These are phyloP conservation scores for Pseudocercospora cruenta DNA, from an alignment of 2,329 filamentous ascomycete genomes.

Conservation along the genomic window DNA sequence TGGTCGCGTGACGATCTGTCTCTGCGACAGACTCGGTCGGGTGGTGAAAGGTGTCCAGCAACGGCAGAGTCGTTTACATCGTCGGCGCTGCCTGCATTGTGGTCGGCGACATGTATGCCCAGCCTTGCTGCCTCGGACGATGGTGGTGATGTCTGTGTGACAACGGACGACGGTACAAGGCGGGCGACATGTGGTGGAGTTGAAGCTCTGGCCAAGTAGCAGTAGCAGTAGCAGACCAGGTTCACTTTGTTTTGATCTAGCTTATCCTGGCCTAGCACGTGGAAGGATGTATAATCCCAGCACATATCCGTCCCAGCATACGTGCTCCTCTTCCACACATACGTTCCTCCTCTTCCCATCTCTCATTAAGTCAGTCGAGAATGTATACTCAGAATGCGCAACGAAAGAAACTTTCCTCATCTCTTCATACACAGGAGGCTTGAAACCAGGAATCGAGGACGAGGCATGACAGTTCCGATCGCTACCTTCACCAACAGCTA, in stretches of 20 bases:
- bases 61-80: background rate
- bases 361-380: too few species aligned
- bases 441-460: too few species aligned
- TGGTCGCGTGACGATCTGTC: slow-evolving; percentile 22
- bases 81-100: background rate
- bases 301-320: too few species aligned
- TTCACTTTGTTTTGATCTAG: background rate
- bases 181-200: background rate
- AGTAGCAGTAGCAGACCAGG: background rate
- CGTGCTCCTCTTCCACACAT: too few species aligned
- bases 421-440: too few species aligned
- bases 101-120: background rate
- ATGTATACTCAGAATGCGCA: too few species aligned
- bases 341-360: too few species aligned
- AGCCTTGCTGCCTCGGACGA: background rate
- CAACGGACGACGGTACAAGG: background rate
- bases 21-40: background rate
- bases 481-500: too few species aligned
- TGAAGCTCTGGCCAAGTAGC: background rate
- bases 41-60: background rate
- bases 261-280: background rate
- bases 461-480: too few species aligned
- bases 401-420: too few species aligned
- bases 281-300: background rate
- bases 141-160: too few species aligned